These are phyloP conservation scores for Hippophae rhamnoides DNA, from an alignment of 306 rosid species.

Conservation along the genomic window DNA sequence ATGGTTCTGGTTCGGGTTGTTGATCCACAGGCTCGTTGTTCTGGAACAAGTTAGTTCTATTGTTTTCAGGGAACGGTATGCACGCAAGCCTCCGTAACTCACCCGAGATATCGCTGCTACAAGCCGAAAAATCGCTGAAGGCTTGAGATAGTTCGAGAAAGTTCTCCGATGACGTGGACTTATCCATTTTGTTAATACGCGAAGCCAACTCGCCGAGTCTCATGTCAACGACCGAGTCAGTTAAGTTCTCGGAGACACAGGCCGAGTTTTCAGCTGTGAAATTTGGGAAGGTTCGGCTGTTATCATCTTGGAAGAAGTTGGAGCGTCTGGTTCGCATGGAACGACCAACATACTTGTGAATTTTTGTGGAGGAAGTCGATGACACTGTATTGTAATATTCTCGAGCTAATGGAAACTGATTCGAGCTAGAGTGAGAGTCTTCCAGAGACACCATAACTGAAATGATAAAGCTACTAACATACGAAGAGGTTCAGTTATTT, in stretches of 20 bases:
- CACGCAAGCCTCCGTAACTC: constrained; percentile 76
- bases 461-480: constrained; percentile 4
- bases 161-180: constrained; percentile 40
- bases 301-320: constrained; percentile 54
- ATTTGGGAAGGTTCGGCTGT: constrained; percentile 31
- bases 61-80: constrained; percentile 48
- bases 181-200: constrained; percentile 32
- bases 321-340: constrained; percentile 94
- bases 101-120: constrained; percentile 89
- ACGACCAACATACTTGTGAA: constrained; percentile 54
- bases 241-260: constrained; percentile 51
- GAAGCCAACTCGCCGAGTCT: constrained; percentile 79
- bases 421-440: constrained; percentile 55
- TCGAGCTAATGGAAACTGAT: constrained; percentile 42
- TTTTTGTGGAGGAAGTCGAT: constrained; percentile 33
- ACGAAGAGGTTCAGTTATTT: not conserved
- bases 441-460: constrained; percentile 66
- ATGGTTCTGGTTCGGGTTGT: constrained; percentile 55
- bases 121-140: constrained; percentile 78
- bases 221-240: constrained; percentile 83
- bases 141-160: constrained; percentile 72
- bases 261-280: constrained; percentile 37
- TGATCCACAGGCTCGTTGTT: constrained; percentile 15
- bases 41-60: not conserved
- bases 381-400: constrained; percentile 32